Conservation (phyloP, 2,329 filamentous ascomycete species). For the Pyrenophora seminiperda region DNA sequence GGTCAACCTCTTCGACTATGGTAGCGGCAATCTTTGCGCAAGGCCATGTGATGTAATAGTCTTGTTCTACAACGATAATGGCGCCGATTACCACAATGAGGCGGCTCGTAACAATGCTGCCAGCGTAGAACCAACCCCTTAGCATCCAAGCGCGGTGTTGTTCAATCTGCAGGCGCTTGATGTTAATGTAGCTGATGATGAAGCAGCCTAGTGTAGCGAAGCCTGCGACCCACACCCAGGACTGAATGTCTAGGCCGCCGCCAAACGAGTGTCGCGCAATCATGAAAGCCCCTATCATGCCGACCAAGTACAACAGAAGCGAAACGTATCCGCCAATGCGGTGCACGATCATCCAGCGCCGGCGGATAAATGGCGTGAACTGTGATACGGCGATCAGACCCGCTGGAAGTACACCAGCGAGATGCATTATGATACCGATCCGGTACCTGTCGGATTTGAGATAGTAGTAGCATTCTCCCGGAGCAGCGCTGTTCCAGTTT, state of each 20-base stretch:
- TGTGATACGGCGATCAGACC: slow-evolving; percentile 50
- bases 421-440: slow-evolving; percentile 52
- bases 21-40: slow-evolving; percentile 59
- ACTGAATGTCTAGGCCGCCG: slow-evolving; percentile 59
- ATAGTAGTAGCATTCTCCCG: slow-evolving; percentile 55
- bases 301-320: slow-evolving; percentile 54
- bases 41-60: slow-evolving; percentile 47
- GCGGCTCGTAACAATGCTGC: slow-evolving; percentile 59
- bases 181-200: slow-evolving; percentile 59
- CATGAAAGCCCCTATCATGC: slow-evolving; percentile 59
- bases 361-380: slow-evolving; percentile 52
- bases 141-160: slow-evolving; percentile 43
- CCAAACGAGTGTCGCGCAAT: slow-evolving; percentile 60
- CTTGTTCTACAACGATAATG: slow-evolving; percentile 46
- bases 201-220: slow-evolving; percentile 54
- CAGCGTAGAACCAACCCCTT: slow-evolving; percentile 49
- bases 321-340: slow-evolving; percentile 65
- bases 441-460: slow-evolving; percentile 38
- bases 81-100: slow-evolving; percentile 55
- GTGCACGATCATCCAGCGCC: slow-evolving; percentile 60
- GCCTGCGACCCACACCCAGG: slow-evolving; percentile 51
- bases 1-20: slow-evolving; percentile 7
- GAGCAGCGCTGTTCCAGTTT: slow-evolving; percentile 35
- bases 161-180: slow-evolving; percentile 63
- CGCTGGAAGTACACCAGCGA: slow-evolving; percentile 49